These are phyloP conservation scores for Coleophoma cylindrospora DNA, from an alignment of 2,329 filamentous ascomycete genomes.

Conservation along the genomic window DNA sequence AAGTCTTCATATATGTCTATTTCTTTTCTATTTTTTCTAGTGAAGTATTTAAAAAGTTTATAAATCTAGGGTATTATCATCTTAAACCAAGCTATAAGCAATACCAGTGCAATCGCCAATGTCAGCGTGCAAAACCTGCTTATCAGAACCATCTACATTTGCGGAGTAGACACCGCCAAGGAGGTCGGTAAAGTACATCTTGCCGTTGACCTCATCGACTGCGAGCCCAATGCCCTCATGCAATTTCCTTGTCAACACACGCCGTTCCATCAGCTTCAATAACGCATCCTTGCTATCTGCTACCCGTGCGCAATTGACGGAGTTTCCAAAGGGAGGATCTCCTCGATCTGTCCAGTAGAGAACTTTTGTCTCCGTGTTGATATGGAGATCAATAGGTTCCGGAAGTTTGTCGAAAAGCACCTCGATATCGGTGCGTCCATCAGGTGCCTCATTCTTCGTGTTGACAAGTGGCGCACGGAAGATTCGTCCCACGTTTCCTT, in stretches of 20 bases:
- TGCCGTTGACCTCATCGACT: conserved; percentile 29
- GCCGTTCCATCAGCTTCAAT: conserved; percentile 1
- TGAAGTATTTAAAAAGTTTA: no score
- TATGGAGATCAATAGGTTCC: conserved; percentile 52
- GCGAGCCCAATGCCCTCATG: conserved; percentile 43
- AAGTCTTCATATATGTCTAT: no score
- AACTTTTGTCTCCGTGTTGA: conserved; percentile 37
- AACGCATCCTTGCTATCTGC: neutral
- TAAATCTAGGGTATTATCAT: neutral
- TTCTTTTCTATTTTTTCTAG: no score
- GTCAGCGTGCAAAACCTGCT: conserved; percentile 2
- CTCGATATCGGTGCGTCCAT: conserved; percentile 9
- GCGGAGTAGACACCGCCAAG: conserved; percentile 33
- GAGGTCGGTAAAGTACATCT: conserved; percentile 35
- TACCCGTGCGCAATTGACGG: conserved; percentile 36
- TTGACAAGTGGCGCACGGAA: conserved; percentile 41
- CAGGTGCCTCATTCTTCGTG: conserved; percentile 21
- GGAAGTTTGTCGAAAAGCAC: conserved; percentile 37
- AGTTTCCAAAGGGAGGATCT: conserved; percentile 49
- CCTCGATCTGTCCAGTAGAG: conserved; percentile 60
- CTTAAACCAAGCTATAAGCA: neutral
- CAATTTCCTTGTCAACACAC: conserved; percentile 29
- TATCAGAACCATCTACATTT: conserved; percentile 24
- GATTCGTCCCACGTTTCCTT: conserved; percentile 45
- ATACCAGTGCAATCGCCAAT: neutral